A percentile compares a stretch with the other conserved stretches of the same genome.
Conservation (phyloP, 2,329 filamentous ascomycete species). For the Diaporthe citriasiana region DNA sequence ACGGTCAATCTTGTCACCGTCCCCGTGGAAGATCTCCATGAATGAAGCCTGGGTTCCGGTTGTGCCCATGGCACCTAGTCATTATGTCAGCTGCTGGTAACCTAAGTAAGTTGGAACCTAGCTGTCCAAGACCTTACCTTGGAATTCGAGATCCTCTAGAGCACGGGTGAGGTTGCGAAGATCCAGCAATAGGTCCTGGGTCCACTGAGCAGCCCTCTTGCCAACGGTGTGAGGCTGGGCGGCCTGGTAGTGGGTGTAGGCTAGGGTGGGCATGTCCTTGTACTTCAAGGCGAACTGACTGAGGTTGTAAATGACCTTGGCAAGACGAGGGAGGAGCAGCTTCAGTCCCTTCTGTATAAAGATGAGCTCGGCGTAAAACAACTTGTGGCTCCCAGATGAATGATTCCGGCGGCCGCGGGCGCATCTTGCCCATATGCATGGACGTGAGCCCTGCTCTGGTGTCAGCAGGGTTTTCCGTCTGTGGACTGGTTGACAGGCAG, state of each 20-base stretch:
- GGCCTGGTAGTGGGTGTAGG: conserved; percentile 81
- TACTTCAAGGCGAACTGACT: conserved; percentile 78
- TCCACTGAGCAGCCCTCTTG: conserved; percentile 75
- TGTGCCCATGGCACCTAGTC: conserved; percentile 66
- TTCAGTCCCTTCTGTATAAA: conserved; percentile 82
- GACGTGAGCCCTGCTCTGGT: conserved; percentile 64
- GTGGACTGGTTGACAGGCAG: background rate
- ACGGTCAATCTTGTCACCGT: conserved; percentile 63
- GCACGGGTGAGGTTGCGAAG: conserved; percentile 56
- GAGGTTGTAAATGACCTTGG: conserved; percentile 83
- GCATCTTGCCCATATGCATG: conserved; percentile 81
- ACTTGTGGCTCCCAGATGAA: conserved; percentile 57
- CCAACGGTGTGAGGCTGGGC: conserved; percentile 75
- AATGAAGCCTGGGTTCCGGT: conserved; percentile 81
- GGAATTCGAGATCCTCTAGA: conserved; percentile 78
- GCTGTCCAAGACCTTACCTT: conserved; percentile 69
- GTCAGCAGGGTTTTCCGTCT: background rate
- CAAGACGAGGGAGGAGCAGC: conserved; percentile 82
- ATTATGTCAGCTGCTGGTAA: conserved; percentile 49
- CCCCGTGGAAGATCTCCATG: conserved; percentile 62
- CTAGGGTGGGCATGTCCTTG: conserved; percentile 76
- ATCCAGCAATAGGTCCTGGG: conserved; percentile 67
- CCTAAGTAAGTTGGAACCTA: background rate
- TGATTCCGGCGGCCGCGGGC: conserved; percentile 84
- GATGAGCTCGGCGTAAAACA: conserved; percentile 80